Conservation (phyloP, 345 rosid species). For the Salix udensis region DNA sequence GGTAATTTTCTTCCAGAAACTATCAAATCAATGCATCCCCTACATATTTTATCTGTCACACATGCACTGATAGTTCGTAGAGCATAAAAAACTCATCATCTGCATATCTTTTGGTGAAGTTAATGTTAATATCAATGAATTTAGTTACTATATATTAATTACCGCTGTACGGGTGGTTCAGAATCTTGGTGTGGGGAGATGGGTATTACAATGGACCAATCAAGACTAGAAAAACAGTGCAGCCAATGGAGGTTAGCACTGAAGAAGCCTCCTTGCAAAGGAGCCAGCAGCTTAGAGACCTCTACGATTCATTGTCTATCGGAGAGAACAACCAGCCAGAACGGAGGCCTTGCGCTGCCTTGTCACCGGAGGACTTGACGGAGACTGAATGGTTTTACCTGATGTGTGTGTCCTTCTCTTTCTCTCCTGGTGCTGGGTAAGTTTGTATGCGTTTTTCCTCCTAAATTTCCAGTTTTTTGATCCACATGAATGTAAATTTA, state of each 20-base stretch:
- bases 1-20: slow-evolving; percentile 39
- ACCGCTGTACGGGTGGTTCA: slow-evolving; percentile 1
- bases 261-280: slow-evolving; percentile 91
- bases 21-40: not conserved
- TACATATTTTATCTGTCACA: not conserved
- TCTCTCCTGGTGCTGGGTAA: slow-evolving; percentile 79
- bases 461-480: slow-evolving; percentile 5
- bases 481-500: slow-evolving; percentile 15
- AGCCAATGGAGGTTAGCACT: slow-evolving; percentile 79
- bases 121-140: not conserved
- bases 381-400: slow-evolving; percentile 97
- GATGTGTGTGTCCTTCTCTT: slow-evolving; percentile 96
- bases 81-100: not conserved
- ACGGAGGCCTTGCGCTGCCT: slow-evolving; percentile 68
- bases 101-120: not conserved
- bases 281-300: slow-evolving; percentile 93
- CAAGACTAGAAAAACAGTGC: slow-evolving; percentile 94
- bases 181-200: slow-evolving; percentile 82
- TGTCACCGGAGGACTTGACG: slow-evolving; percentile 93
- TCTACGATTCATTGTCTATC: slow-evolving; percentile 71
- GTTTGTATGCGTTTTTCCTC: slow-evolving; percentile 1
- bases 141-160: not conserved
- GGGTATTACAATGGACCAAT: slow-evolving; percentile 97
- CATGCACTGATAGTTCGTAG: not conserved
- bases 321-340: slow-evolving; percentile 72